Evolutionary conservation across 2,329 filamentous ascomycete genomes (phyloP), one percentile per base, ranked within the genome.

Genomic region (Chaetomiaceae sp.): DNA sequence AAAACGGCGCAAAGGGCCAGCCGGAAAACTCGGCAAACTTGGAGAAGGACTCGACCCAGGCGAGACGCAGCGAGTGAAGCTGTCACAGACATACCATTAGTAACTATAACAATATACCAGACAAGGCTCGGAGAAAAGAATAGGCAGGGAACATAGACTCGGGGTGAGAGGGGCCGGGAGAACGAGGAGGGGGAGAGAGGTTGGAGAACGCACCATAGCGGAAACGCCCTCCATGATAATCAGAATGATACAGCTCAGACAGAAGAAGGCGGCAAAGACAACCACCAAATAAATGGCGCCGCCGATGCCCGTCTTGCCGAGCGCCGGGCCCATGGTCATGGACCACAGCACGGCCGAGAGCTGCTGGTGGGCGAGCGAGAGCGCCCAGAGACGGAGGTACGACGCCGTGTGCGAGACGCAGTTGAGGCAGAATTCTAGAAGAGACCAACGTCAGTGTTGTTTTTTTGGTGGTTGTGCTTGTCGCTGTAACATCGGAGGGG

Each of bases 341-440:
- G 81, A 81, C 93, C 93, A 99, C 42, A 99, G 80, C 57, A 99
- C 93, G 58, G 91, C 86, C 43, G 89, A 96, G 54, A 99, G 74
- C 78, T 97, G 93, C 70, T 99, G 93, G 76, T 99, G 93, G 27
- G 93, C 93, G 54, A 99, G 85, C 2, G 93, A 99, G 62, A 99
- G 72, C 27, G 93, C 93, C 93, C 93, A 99, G 39, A 99, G 87
- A 76, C 93, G 93, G 42, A 99, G 86, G 72, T 99, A 99, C 1
- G 93, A 99, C 4, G 93, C 93, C 4, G 95, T 99, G 73, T 99
- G 93, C 25, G 93, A 99, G 57, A 99, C 92, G 69, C 92, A 97
- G 77, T 99, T 99, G 62, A 99, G 79, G 68, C 93, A 99, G 76
- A 99, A 99, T 78, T 99, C 89, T 90, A n/a, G n/a, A n/a, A n/a